Evolutionary conservation across 148 eudicot species (phyloP).

Genomic region (Cornus kousa): DNA sequence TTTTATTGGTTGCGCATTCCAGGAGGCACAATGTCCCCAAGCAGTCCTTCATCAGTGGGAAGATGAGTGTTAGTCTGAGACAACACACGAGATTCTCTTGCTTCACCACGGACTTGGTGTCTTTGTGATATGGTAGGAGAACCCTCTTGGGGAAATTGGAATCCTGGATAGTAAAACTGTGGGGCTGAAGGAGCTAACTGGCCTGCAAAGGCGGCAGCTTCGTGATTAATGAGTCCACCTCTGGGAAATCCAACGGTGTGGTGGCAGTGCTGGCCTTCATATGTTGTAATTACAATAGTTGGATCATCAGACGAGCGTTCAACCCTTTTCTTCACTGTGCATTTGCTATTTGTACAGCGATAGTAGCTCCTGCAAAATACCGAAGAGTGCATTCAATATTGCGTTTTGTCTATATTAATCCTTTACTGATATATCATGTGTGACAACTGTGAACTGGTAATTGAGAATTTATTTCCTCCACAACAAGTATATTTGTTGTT

Average conservation of each 20-base stretch:
- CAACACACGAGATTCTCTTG: conserved; percentile 14
- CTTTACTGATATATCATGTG: not conserved
- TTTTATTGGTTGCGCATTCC: conserved; percentile 50
- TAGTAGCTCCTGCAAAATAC: conserved; percentile 77
- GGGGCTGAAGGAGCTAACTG: conserved; percentile 37
- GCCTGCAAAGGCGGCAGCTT: conserved; percentile 39
- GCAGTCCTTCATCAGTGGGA: conserved; percentile 56
- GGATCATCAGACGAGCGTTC: conserved; percentile 88
- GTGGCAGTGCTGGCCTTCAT: conserved; percentile 95
- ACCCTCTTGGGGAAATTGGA: conserved; percentile 38
- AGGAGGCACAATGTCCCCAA: conserved; percentile 84
- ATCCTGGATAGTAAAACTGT: conserved; percentile 28
- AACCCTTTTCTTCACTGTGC: conserved; percentile 90
- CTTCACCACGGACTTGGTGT: conserved; percentile 17
- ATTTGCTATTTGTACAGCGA: conserved; percentile 88
- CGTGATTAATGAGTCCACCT: conserved; percentile 47
- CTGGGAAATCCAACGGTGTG: conserved; percentile 79
- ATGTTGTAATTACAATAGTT: conserved; percentile 78
- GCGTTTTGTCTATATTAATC: not conserved
- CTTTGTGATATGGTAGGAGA: conserved; percentile 20
- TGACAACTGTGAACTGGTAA: not conserved
- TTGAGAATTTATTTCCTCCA: too few species aligned
- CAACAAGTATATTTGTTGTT: too few species aligned
- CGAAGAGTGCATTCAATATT: not conserved
- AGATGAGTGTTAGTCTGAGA: conserved; percentile 16